These are phyloP conservation scores for Nothophytophthora sp. DNA, from an alignment of 352 stramenopile species.

Conservation along the genomic window DNA sequence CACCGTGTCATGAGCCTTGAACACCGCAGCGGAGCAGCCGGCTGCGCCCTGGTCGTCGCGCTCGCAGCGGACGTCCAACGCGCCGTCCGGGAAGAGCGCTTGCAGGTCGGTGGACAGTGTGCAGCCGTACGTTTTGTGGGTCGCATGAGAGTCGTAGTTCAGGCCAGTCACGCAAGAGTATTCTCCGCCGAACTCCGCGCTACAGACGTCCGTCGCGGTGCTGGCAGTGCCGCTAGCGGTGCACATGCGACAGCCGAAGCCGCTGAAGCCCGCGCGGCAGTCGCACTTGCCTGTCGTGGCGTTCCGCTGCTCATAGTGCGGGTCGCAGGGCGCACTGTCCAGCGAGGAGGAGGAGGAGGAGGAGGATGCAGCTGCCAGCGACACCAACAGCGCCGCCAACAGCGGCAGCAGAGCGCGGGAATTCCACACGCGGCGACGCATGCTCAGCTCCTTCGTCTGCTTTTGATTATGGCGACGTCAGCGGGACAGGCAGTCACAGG, in stretches of 20 bases:
- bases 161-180: constrained; percentile 52
- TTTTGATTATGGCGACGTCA: too few relatives aligned
- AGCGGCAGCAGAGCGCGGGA: background rate
- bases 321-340: constrained; percentile 33
- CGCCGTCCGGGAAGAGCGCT: constrained; percentile 61
- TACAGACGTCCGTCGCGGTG: constrained; percentile 22
- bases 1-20: constrained; percentile 49
- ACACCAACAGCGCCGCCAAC: background rate
- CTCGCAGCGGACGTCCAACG: constrained; percentile 60
- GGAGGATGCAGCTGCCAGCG: constrained; percentile 1
- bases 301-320: constrained; percentile 50
- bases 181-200: constrained; percentile 22
- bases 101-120: constrained; percentile 47
- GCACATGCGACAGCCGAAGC: constrained; percentile 68
- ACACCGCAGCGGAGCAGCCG: constrained; percentile 66
- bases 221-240: constrained; percentile 1
- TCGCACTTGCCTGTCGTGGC: constrained; percentile 51
- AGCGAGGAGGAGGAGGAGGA: constrained; percentile 4
- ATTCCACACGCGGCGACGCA: too few relatives aligned
- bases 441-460: too few relatives aligned
- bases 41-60: constrained; percentile 20
- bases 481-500: too few relatives aligned
- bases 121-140: constrained; percentile 71
- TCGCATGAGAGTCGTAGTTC: constrained; percentile 37
- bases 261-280: constrained; percentile 52